These are phyloP conservation scores for Elongisporangium anandrum DNA, from an alignment of 352 stramenopile species.

Conservation along the genomic window DNA sequence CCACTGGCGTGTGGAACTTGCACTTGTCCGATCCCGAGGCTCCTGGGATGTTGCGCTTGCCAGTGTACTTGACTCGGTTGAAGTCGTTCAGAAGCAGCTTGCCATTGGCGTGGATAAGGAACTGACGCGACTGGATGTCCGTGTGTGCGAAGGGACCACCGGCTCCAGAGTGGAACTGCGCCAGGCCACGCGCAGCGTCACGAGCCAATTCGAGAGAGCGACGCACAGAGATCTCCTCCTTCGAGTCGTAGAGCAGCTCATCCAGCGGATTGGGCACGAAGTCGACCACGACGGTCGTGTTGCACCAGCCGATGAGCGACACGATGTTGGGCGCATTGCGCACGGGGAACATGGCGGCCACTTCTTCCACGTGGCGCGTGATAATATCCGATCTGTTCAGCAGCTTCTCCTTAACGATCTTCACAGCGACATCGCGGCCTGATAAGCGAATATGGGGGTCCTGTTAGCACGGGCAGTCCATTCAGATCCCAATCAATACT, in stretches of 20 bases:
- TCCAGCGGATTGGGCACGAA: slow-evolving; percentile 64
- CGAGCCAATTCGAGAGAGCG: slow-evolving; percentile 41
- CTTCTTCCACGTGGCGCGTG: slow-evolving; percentile 67
- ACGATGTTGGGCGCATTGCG: slow-evolving; percentile 71
- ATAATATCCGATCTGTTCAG: slow-evolving; percentile 58
- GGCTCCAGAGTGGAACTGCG: slow-evolving; percentile 54
- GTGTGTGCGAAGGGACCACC: slow-evolving; percentile 74
- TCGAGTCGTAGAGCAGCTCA: slow-evolving; percentile 50
- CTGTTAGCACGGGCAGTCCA: no score
- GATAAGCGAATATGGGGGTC: background rate
- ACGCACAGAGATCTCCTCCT: slow-evolving; percentile 34
- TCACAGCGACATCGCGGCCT: slow-evolving; percentile 61
- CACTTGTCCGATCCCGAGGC: slow-evolving; percentile 36
- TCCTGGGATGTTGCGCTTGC: slow-evolving; percentile 29
- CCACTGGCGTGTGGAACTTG: slow-evolving; percentile 50
- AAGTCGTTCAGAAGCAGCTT: slow-evolving; percentile 76
- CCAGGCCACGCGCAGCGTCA: slow-evolving; percentile 55
- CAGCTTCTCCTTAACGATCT: slow-evolving; percentile 61
- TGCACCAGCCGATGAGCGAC: slow-evolving; percentile 67
- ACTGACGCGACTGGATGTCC: slow-evolving; percentile 78
- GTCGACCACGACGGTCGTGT: slow-evolving; percentile 70
- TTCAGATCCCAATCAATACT: no score
- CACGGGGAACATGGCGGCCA: slow-evolving; percentile 60
- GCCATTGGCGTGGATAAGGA: slow-evolving; percentile 57
- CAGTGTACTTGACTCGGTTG: slow-evolving; percentile 74